phyloP scores from a whole-genome alignment of 2,329 filamentous ascomycete species.

The Cladophialophora yegresii region DNA sequence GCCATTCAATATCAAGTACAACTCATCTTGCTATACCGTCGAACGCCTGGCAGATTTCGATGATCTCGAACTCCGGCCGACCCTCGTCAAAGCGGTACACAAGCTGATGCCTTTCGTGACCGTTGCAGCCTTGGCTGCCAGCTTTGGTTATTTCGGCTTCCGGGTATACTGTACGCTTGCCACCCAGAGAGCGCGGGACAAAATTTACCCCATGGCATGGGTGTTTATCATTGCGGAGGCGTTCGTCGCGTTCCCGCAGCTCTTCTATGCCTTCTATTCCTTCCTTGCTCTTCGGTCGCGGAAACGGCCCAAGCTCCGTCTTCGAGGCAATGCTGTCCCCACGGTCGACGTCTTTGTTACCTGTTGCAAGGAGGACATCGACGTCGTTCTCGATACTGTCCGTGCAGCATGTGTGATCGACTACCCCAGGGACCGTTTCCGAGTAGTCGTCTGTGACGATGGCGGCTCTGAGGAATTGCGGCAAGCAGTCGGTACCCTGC shows the following conservation, averaged over 20 bases:
- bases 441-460: constrained; percentile 59
- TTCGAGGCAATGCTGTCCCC: constrained; percentile 49
- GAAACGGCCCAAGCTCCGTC: constrained; percentile 26
- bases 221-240: constrained; percentile 30
- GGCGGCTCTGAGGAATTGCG: constrained; percentile 42
- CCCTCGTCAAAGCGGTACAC: constrained; percentile 19
- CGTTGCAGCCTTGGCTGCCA: constrained; percentile 20
- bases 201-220: constrained; percentile 32
- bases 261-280: constrained; percentile 26
- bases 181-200: constrained; percentile 19
- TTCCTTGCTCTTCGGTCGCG: constrained; percentile 23
- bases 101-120: constrained; percentile 25
- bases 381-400: constrained; percentile 58
- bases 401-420: constrained; percentile 55
- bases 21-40: neutral
- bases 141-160: constrained; percentile 29
- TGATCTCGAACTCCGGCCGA: constrained; percentile 25
- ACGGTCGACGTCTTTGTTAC: constrained; percentile 60
- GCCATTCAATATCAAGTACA: neutral
- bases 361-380: constrained; percentile 58
- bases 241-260: constrained; percentile 27
- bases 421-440: constrained; percentile 55
- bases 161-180: constrained; percentile 25
- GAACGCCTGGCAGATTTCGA: constrained; percentile 24
- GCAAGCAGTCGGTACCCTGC: constrained; percentile 46